Evolutionary conservation across 805 yeast species (phyloP), one percentile per base, ranked within the genome.

Genomic region (Tetrapisispora namnaoensis): DNA sequence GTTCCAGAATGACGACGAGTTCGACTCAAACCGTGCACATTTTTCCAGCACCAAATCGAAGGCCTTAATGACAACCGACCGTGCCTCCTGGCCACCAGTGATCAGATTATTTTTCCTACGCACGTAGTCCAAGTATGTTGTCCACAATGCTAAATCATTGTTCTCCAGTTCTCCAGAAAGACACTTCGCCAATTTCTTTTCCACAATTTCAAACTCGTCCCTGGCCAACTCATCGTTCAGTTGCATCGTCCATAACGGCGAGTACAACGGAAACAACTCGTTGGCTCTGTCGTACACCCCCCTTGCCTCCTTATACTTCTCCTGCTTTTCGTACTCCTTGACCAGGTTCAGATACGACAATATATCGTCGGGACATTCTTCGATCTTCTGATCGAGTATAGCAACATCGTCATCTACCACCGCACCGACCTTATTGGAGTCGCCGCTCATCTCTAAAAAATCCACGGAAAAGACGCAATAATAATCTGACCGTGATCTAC

Each of bases 81-180:
- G 71, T 0, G 93, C 90, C 53, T 76, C 80, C 61, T 84, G 95
- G 35, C 93, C 93, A 22, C 91, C 95, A 4, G 89, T 83, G 47
- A 83, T 78, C 21, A 83, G 73, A 57, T 85, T 80, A 48, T 76
- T 74, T 47, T 73, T 72, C 44, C 87, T 72, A 49, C 90, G 79
- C 28, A 90, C 87, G 62, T 86, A 87, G 42, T 76, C 77, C 28
- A 93, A 75, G 64, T 91, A 91, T n/a, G 77, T 68, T 48, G 79
- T 72, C 83, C 95, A 91, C 24, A 91, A 66, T 22, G 76, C 75
- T 27, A 88, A 80, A 55, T 83, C 80, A 46, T 76, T 78, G 18
- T 62, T 65, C 40, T 57, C 61, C 14, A 45, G 45, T 22, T 60
- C 59, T 11, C 64, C 66, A 17, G 81, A 74, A 40, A 90, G 72